Conservation (phyloP, 805 yeast genomes). For the Nakazawaea peltata region DNA sequence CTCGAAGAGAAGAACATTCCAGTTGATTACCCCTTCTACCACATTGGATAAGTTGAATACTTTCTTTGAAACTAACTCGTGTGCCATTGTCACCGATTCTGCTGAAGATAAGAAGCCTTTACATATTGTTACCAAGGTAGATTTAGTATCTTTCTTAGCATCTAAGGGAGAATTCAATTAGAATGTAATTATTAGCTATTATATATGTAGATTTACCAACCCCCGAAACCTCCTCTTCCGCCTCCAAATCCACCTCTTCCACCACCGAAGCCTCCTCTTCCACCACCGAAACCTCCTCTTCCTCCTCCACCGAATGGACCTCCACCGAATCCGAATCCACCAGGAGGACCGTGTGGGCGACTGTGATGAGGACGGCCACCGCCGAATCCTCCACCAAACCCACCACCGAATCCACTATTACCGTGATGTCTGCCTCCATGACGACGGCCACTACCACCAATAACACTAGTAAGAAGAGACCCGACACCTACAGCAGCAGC, state of each 20-base stretch:
- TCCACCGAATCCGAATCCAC: constrained; percentile 5
- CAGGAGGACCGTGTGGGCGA: background rate
- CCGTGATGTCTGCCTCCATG: constrained; percentile 8
- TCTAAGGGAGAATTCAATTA: constrained; percentile 12
- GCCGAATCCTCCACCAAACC: constrained; percentile 4
- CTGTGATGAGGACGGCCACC: too few species aligned
- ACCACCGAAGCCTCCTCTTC: background rate
- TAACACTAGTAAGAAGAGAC: background rate
- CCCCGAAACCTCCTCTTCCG: background rate
- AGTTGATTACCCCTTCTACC: constrained; percentile 57
- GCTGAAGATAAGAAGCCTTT: constrained; percentile 62
- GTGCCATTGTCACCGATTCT: constrained; percentile 72
- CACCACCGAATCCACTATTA: constrained; percentile 1
- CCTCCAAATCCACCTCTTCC: constrained; percentile 1
- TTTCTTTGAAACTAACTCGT: constrained; percentile 79
- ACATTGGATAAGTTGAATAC: constrained; percentile 60
- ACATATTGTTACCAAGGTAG: constrained; percentile 85
- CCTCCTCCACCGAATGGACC: constrained; percentile 4
- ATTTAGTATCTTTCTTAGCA: constrained; percentile 51
- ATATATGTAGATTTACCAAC: too few species aligned
- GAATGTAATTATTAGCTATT: too few species aligned
- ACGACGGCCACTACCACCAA: constrained; percentile 1
- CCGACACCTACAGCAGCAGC: constrained; percentile 9
- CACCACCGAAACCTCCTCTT: constrained; percentile 5
- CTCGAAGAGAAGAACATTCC: constrained; percentile 58